These are phyloP conservation scores for Salix exigua DNA, from an alignment of 345 rosid species.

Conservation along the genomic window DNA sequence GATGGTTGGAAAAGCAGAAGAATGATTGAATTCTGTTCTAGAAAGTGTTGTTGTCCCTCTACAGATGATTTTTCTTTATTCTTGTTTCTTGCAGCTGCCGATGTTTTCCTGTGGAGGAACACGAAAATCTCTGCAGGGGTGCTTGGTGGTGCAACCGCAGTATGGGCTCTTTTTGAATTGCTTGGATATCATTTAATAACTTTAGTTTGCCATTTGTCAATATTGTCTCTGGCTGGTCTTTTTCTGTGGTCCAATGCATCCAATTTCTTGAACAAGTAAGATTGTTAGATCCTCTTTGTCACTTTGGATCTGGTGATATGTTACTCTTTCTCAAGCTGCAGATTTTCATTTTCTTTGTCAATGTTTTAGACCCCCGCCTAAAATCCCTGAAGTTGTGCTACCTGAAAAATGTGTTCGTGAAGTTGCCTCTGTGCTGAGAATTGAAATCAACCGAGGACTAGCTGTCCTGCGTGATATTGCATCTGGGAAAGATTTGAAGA, in stretches of 20 bases:
- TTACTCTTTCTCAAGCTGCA: not conserved
- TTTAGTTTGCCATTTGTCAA: constrained; percentile 19
- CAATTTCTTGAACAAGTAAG: constrained; percentile 23
- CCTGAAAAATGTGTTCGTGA: constrained; percentile 24
- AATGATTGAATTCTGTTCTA: not conserved
- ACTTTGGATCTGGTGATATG: not conserved
- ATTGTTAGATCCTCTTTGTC: not conserved
- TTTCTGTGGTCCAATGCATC: constrained; percentile 30
- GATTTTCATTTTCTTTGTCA: not conserved
- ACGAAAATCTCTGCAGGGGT: constrained; percentile 23
- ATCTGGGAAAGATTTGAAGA: constrained; percentile 23
- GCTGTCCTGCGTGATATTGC: constrained; percentile 16
- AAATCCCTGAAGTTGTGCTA: constrained; percentile 19
- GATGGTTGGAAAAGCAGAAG: not conserved
- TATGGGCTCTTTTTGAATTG: constrained; percentile 31
- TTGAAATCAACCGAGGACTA: constrained; percentile 20
- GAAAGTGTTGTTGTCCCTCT: not conserved
- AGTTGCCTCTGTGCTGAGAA: constrained; percentile 23
- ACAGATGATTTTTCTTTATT: not conserved
- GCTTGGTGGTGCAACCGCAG: constrained; percentile 19
- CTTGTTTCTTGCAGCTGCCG: constrained; percentile 20
- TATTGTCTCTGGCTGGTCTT: constrained; percentile 14
- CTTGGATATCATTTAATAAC: constrained; percentile 25
- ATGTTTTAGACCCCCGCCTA: constrained; percentile 22
- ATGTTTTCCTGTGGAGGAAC: constrained; percentile 33